Evolutionary conservation across 2,329 filamentous ascomycete species (phyloP).

Genomic region (Cladosporium halotolerans): DNA sequence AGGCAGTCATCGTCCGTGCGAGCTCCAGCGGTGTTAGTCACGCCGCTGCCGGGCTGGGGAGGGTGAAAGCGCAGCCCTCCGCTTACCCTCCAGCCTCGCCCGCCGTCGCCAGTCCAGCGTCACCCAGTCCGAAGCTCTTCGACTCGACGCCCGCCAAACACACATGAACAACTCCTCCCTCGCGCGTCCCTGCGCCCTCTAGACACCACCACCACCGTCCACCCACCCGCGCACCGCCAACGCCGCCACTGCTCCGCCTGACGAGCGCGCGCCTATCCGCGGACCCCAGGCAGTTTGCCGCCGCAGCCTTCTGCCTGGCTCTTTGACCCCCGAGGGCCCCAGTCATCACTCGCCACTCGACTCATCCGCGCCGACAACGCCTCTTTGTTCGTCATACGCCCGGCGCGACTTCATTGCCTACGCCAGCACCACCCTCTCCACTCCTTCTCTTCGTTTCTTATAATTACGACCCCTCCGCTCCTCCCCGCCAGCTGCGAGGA

Average conservation of each 20-base stretch:
- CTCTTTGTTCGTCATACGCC: constrained; percentile 10
- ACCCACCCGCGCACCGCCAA: background rate
- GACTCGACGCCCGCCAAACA: background rate
- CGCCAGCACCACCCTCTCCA: constrained; percentile 4
- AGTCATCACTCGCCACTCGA: constrained; percentile 7
- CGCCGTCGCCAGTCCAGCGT: too few species aligned
- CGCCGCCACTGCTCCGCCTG: background rate
- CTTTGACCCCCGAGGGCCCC: constrained; percentile 8
- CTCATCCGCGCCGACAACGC: constrained; percentile 5
- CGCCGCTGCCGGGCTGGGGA: too few species aligned
- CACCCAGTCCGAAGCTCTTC: background rate
- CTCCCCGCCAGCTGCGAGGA: constrained; percentile 11
- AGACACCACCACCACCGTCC: background rate
- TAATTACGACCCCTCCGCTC: background rate
- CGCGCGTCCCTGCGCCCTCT: constrained; percentile 2
- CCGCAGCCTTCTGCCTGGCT: constrained; percentile 9
- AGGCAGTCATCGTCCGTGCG: too few species aligned
- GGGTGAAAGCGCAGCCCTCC: too few species aligned
- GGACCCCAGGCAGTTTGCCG: constrained; percentile 1
- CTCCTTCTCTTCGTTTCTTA: constrained; percentile 1
- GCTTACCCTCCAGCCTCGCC: too few species aligned
- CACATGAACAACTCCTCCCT: background rate
- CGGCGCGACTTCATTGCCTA: background rate
- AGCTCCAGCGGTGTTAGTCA: too few species aligned
- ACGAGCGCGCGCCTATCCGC: constrained; percentile 2